Evolutionary conservation across 208 protist species (phyloP), one percentile per base, ranked within the genome.

Genomic region (Entamoeba invadens): DNA sequence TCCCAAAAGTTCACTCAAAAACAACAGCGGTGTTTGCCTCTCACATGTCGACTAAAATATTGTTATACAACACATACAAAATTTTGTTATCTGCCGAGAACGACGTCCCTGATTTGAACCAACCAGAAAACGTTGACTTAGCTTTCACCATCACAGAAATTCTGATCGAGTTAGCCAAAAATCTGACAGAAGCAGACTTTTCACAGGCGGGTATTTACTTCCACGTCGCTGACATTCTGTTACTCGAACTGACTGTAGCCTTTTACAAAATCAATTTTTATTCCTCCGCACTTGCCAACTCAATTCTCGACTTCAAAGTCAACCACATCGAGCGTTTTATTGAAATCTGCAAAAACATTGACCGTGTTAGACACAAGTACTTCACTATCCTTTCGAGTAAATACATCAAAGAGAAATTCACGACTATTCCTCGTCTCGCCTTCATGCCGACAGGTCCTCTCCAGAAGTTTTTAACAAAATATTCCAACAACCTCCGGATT

Each of bases 251-350:
- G 12, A 87, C 57, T 12, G 25, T 87, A 12, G 57, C 57, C 3
- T 87, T 87, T 87, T 87, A 87, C 38, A 87, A 87, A 87, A 87
- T 87, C 12, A 87, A 87, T 87, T 87, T 87, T 87, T 87, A 87
- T 87, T 44, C 57, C 31, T 87, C 57, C 25, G 57, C 57, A 35
- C 38, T 87, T 12, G 57, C 57, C 12, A 87, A 87, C 38, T 42
- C 38, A 42, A 42, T 87, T 42, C 38, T 87, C 8, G 18, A 87
- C 31, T 87, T 87, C 8, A 87, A 38, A 87, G 38, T 87, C 25
- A 87, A 87, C 25, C 57, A 87, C 31, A 35, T 87, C 4, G 57
- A 87, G 38, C 31, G 57, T 42, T 87, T 87, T 87, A 35, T 87
- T 35, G 57, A 87, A 87, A 31, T n/a, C 38, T 87, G 57, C 25